Evolutionary conservation across 1,139 yeast species (phyloP).

Genomic region (Kurtzmaniella quercitrusa): DNA sequence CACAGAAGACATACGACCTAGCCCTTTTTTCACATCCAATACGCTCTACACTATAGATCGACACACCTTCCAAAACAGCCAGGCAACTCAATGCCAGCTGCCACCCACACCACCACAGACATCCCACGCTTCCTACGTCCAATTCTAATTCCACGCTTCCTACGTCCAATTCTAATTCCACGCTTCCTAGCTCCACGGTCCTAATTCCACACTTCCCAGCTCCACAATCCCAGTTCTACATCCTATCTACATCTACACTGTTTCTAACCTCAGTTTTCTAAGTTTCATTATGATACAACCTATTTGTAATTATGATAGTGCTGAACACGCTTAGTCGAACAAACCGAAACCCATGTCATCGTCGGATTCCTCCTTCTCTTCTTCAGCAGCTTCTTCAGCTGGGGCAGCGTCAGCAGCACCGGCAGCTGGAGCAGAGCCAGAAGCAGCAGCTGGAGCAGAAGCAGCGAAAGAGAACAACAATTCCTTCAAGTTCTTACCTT

Average conservation of each 20-base stretch:
- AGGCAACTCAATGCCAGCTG: too few species aligned
- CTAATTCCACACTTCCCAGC: background rate
- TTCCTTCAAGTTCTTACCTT: constrained; percentile 94
- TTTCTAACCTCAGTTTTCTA: background rate
- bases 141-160: too few species aligned
- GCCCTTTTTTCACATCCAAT: too few species aligned
- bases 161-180: too few species aligned
- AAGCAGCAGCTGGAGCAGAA: constrained; percentile 39
- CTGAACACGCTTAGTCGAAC: constrained; percentile 35
- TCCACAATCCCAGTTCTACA: too few species aligned
- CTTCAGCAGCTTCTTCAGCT: constrained; percentile 43
- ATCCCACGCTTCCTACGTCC: too few species aligned
- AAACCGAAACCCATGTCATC: constrained; percentile 73
- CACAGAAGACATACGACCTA: too few species aligned
- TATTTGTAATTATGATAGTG: constrained; percentile 2
- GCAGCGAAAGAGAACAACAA: constrained; percentile 75
- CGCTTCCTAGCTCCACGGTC: too few species aligned
- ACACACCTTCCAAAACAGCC: too few species aligned
- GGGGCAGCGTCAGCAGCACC: constrained; percentile 57
- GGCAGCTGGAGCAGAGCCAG: constrained; percentile 54
- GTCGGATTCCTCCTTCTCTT: constrained; percentile 60
- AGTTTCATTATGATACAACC: constrained; percentile 6
- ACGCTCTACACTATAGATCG: too few species aligned
- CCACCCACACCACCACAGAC: too few species aligned
- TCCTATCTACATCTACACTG: too few species aligned